Evolutionary conservation across 306 rosid species (phyloP).

Genomic region (Prunus padus): DNA sequence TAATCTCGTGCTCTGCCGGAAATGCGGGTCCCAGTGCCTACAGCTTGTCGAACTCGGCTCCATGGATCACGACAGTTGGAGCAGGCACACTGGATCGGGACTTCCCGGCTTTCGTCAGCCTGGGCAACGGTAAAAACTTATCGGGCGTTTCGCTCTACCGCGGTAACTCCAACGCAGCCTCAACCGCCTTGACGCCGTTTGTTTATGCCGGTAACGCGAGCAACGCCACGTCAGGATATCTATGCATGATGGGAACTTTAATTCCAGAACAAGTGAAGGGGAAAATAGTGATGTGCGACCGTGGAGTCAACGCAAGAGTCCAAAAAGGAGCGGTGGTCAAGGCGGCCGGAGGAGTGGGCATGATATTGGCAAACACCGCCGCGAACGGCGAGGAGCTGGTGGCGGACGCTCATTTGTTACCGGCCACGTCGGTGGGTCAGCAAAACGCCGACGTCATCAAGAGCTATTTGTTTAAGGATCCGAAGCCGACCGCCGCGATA

Average conservation of each 20-base stretch:
- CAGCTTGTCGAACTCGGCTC: constrained; percentile 61
- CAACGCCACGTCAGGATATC: constrained; percentile 29
- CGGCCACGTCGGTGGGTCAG: constrained; percentile 55
- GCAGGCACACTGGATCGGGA: constrained; percentile 93
- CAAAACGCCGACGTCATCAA: constrained; percentile 40
- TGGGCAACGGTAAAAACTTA: constrained; percentile 65
- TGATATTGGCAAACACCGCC: constrained; percentile 56
- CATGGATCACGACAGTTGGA: constrained; percentile 88
- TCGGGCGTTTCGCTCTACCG: constrained; percentile 60
- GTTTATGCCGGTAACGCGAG: constrained; percentile 60
- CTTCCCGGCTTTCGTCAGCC: constrained; percentile 57
- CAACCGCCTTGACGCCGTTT: constrained; percentile 31
- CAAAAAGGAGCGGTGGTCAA: constrained; percentile 65
- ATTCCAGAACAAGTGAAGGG: constrained; percentile 56
- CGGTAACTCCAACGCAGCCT: constrained; percentile 20
- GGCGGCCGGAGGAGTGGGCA: constrained; percentile 70
- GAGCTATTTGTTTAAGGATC: constrained; percentile 41
- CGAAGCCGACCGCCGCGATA: constrained; percentile 48
- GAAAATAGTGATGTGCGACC: constrained; percentile 69
- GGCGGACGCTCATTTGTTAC: constrained; percentile 69
- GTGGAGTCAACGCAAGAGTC: constrained; percentile 48
- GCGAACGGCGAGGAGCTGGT: constrained; percentile 58
- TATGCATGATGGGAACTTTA: constrained; percentile 50
- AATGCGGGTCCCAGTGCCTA: constrained; percentile 53
- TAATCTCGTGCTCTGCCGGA: constrained; percentile 70